Evolutionary conservation across 345 rosid species (phyloP).

Genomic region (Pistacia atlantica): DNA sequence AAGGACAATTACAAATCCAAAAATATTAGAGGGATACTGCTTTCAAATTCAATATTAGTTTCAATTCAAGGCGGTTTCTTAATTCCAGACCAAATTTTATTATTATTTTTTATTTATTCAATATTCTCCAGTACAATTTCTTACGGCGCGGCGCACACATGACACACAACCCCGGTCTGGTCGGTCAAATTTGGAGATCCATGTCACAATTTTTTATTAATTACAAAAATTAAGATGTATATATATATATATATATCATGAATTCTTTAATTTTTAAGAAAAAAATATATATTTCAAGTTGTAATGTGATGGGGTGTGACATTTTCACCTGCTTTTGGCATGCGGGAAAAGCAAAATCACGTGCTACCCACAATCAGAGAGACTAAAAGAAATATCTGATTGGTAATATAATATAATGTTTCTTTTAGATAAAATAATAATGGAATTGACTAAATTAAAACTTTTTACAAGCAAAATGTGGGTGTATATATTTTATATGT

Average conservation of each 20-base stretch:
- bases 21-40: neutral
- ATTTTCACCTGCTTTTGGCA: constrained; percentile 39
- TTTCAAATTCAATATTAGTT: too few relatives aligned
- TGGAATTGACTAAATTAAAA: constrained; percentile 17
- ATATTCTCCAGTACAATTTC: neutral
- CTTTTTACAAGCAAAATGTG: neutral
- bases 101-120: neutral
- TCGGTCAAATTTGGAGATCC: too few relatives aligned
- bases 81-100: constrained; percentile 35
- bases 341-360: constrained; percentile 54
- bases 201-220: too few relatives aligned
- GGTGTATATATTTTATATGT: too few relatives aligned
- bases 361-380: constrained; percentile 43
- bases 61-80: constrained; percentile 35
- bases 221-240: too few relatives aligned
- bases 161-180: neutral
- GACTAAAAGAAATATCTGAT: neutral
- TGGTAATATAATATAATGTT: neutral
- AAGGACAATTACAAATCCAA: constrained; percentile 15
- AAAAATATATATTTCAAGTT: neutral
- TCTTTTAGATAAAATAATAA: constrained; percentile 23
- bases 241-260: too few relatives aligned
- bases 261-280: too few relatives aligned
- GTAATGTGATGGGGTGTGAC: constrained; percentile 1
- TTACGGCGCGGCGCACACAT: neutral